Percentiles rank a stretch among this genome's conserved stretches.
Evolutionary conservation across 2,329 filamentous ascomycete genomes (phyloP).

Genomic region (Xylaria multiplex): DNA sequence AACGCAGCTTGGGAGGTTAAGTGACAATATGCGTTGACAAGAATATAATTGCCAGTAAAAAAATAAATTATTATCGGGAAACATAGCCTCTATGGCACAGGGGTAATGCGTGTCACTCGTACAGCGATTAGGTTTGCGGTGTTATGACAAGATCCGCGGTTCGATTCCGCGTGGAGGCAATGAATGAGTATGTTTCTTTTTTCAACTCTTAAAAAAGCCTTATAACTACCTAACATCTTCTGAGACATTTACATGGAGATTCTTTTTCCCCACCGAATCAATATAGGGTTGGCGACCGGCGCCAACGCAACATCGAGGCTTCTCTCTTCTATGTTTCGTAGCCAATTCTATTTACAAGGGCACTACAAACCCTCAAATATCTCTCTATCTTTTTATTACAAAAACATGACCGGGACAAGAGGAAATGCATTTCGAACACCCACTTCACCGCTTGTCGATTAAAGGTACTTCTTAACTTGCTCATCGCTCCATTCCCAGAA

Average conservation of each 20-base stretch:
- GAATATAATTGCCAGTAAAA: too few relatives aligned
- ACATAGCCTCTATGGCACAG: conserved; percentile 39
- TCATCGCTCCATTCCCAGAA: conserved; percentile 35
- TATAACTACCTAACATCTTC: too few relatives aligned
- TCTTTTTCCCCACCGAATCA: too few relatives aligned
- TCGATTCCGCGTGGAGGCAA: conserved; percentile 42
- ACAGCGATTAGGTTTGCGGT: conserved; percentile 29
- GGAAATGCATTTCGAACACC: not conserved
- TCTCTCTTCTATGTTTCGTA: too few relatives aligned
- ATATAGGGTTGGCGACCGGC: too few relatives aligned
- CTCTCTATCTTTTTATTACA: too few relatives aligned
- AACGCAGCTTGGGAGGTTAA: too few relatives aligned
- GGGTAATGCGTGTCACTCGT: conserved; percentile 43
- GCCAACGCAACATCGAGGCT: too few relatives aligned
- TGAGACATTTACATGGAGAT: too few relatives aligned
- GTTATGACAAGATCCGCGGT: conserved; percentile 43
- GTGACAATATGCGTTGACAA: too few relatives aligned
- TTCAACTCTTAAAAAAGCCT: too few relatives aligned
- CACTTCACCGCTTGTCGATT: not conserved
- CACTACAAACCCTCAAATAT: not conserved
- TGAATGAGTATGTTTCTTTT: not conserved
- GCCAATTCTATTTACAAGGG: not conserved
- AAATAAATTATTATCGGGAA: too few relatives aligned
- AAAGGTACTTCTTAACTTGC: conserved; percentile 22
- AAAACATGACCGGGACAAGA: not conserved